Evolutionary conservation across 2,329 filamentous ascomycete genomes (phyloP).

Genomic region (Verticillium isaacii): DNA sequence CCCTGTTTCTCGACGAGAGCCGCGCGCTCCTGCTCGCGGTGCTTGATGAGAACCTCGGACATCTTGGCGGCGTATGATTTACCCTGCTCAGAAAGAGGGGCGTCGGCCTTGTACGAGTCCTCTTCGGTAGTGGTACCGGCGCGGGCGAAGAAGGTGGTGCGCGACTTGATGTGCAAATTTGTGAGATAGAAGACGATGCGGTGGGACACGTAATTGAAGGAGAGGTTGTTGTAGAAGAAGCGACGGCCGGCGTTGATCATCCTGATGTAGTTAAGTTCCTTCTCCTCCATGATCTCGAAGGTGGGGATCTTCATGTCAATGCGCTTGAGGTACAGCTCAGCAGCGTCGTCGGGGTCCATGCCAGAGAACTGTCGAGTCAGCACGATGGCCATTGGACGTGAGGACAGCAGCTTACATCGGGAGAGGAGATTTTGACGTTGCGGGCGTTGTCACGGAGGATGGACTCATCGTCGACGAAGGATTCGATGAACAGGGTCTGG

Average conservation of each 20-base stretch:
- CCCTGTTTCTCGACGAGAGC: slow-evolving; percentile 65
- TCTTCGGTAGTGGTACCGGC: slow-evolving; percentile 83
- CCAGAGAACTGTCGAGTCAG: slow-evolving; percentile 63
- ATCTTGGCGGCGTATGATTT: slow-evolving; percentile 78
- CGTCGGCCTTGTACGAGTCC: slow-evolving; percentile 89
- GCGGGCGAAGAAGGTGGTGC: slow-evolving; percentile 88
- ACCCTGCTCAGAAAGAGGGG: slow-evolving; percentile 75
- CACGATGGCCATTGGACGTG: neutral
- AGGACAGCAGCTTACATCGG: slow-evolving; percentile 59
- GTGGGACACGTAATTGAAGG: slow-evolving; percentile 93
- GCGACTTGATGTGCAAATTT: slow-evolving; percentile 93
- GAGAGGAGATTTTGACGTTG: slow-evolving; percentile 95
- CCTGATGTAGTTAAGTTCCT: slow-evolving; percentile 94
- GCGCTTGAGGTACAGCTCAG: slow-evolving; percentile 82
- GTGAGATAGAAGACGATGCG: slow-evolving; percentile 98
- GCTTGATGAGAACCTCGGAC: slow-evolving; percentile 75
- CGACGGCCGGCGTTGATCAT: slow-evolving; percentile 97
- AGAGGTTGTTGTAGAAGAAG: slow-evolving; percentile 94
- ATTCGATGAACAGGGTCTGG: slow-evolving; percentile 96
- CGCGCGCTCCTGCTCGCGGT: slow-evolving; percentile 76
- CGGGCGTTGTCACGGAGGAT: slow-evolving; percentile 96
- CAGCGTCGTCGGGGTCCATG: slow-evolving; percentile 89
- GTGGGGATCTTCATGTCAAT: slow-evolving; percentile 91
- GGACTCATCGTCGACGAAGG: slow-evolving; percentile 84
- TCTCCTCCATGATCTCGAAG: slow-evolving; percentile 95